Conservation (phyloP, 805 yeast genomes). For the Yarrowia keelungensis region DNA sequence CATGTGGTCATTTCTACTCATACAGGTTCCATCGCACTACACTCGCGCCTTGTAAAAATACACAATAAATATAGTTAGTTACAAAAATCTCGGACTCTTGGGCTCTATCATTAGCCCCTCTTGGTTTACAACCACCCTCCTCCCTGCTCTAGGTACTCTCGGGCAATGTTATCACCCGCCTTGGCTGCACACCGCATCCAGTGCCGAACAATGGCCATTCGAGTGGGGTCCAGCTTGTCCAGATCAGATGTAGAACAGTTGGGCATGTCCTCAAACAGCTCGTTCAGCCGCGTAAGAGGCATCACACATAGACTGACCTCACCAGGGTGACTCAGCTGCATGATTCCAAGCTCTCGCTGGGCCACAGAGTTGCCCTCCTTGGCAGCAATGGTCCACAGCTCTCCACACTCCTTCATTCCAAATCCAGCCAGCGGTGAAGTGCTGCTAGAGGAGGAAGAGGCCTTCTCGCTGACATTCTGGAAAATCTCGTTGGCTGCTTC, state of each 20-base stretch:
- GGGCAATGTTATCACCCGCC: slow-evolving; percentile 46
- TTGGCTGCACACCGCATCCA: slow-evolving; percentile 46
- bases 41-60: neutral
- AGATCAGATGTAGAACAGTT: slow-evolving; percentile 41
- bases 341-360: slow-evolving; percentile 46
- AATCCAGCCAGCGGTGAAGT: slow-evolving; percentile 42
- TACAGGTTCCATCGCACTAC: no score
- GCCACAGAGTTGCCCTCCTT: slow-evolving; percentile 46
- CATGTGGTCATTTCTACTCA: no score
- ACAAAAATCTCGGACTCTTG: neutral
- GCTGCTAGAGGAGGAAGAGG: slow-evolving; percentile 1
- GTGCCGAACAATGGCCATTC: slow-evolving; percentile 47
- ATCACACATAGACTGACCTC: slow-evolving; percentile 43
- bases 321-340: slow-evolving; percentile 47
- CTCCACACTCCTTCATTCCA: slow-evolving; percentile 45
- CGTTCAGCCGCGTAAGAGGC: slow-evolving; percentile 44
- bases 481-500: slow-evolving; percentile 45
- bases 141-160: slow-evolving; percentile 44
- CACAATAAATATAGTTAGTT: slow-evolving; percentile 32
- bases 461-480: slow-evolving; percentile 40
- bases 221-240: slow-evolving; percentile 46
- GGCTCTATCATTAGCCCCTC: no score
- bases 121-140: slow-evolving; percentile 12
- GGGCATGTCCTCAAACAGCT: slow-evolving; percentile 42
- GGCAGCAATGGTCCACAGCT: slow-evolving; percentile 47